Conservation (phyloP, 2,329 filamentous ascomycete species). For the Talaromyces sp. region DNA sequence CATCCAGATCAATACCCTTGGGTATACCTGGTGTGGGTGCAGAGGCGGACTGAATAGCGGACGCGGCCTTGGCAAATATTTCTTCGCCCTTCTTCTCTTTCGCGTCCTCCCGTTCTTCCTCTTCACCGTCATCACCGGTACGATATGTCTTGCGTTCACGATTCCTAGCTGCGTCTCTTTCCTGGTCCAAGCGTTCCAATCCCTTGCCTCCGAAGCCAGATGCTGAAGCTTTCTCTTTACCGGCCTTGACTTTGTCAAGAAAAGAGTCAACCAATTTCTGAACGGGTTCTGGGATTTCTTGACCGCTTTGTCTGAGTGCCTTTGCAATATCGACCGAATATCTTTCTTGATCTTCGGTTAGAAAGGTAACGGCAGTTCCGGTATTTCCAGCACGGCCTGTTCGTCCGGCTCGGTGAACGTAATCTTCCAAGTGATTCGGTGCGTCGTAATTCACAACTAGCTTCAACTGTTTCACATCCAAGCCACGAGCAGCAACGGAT, state of each 20-base stretch:
- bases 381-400: conserved; percentile 93
- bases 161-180: conserved; percentile 80
- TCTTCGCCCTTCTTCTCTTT: conserved; percentile 64
- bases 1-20: conserved; percentile 60
- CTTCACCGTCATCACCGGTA: conserved; percentile 78
- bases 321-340: conserved; percentile 86
- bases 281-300: conserved; percentile 70
- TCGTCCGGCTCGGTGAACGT: conserved; percentile 89
- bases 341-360: conserved; percentile 87
- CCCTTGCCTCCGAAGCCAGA: conserved; percentile 95
- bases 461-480: conserved; percentile 95
- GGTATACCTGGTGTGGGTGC: conserved; percentile 47
- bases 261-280: conserved; percentile 64
- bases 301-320: conserved; percentile 86
- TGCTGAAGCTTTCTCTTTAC: conserved; percentile 77
- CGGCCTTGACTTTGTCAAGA: conserved; percentile 84
- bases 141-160: conserved; percentile 87
- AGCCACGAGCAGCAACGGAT: conserved; percentile 87
- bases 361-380: conserved; percentile 89
- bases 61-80: conserved; percentile 58
- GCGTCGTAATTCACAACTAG: conserved; percentile 94
- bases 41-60: conserved; percentile 60
- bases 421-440: conserved; percentile 92
- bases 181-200: conserved; percentile 83
- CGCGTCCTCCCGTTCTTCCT: conserved; percentile 65